Evolutionary conservation across 306 rosid genomes (phyloP), one percentile per base, ranked within the genome.

Genomic region (Crotalaria pallida): DNA sequence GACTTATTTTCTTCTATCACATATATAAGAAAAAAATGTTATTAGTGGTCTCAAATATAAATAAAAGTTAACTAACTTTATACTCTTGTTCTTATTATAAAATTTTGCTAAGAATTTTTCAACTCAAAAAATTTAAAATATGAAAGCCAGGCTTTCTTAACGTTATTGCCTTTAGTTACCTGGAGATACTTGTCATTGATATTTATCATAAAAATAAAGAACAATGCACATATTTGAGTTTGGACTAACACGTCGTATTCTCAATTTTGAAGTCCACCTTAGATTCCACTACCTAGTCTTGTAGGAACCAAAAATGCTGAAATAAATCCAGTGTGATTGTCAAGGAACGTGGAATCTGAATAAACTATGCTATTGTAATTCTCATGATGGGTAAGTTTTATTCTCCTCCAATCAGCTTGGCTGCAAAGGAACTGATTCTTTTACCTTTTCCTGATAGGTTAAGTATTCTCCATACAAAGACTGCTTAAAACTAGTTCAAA

Each of bases 141-240:
- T n/a, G n/a, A n/a, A n/a, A n/a, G n/a, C n/a, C n/a, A n/a, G n/a
- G n/a, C n/a, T n/a, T n/a, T n/a, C n/a, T n/a, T n/a, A n/a, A n/a
- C n/a, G n/a, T n/a, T n/a, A 19, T 43, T 48, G 19, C 34, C 9
- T 9, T 22, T 4, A 36, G 40, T 68, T 53, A 38, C 1, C 22
- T 18, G 1, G n/a, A 10, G 11, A 51, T 52, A 34, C 65, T 51
- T 27, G 26, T 60, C 23, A 62, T 34, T 29, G 13, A 78, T 71
- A 18, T 33, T 36, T 49, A 17, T 56, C 57, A 56, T 47, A 8
- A 23, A 65, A 65, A 47, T 55, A 71, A 57, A 71, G 77, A 44
- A 71, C 68, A 55, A 64, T 7, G 15, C 16, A 6, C 17, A 4
- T 22, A 23, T 10, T 52, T 52, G 33, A 21, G 59, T 52, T 38